phyloP scores from a whole-genome alignment of 2,329 filamentous ascomycete genomes.

The Colletotrichum spinosum region DNA sequence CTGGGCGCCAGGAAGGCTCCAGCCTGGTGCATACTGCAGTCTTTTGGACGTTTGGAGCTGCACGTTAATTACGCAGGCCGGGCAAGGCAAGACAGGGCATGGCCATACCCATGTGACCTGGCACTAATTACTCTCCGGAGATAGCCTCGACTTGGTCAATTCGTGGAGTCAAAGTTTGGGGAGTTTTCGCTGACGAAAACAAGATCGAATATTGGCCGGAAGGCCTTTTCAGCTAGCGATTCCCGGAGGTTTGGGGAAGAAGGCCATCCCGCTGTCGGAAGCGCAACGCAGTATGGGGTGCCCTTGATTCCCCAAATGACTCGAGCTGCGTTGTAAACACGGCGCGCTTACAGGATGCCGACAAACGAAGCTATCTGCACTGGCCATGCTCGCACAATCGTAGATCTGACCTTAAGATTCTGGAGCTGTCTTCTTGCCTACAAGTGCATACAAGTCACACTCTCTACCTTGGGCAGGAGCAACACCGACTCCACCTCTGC shows the following conservation, averaged over 20 bases:
- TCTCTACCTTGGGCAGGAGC: background rate
- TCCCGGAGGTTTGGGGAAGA: conserved; percentile 33
- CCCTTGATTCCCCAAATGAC: conserved; percentile 31
- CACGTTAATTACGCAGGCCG: conserved; percentile 31
- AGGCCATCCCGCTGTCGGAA: conserved; percentile 31
- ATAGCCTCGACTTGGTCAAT: conserved; percentile 28
- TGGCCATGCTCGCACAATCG: conserved; percentile 4
- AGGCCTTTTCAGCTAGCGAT: conserved; percentile 27
- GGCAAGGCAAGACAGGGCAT: conserved; percentile 12
- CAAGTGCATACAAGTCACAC: background rate
- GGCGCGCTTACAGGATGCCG: conserved; percentile 34
- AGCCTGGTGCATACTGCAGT: conserved; percentile 31
- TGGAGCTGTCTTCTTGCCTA: background rate
- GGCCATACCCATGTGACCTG: conserved; percentile 26
- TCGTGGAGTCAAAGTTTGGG: conserved; percentile 28
- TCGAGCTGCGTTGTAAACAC: conserved; percentile 33
- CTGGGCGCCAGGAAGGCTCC: background rate
- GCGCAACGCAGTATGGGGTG: conserved; percentile 24
- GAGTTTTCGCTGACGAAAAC: conserved; percentile 29
- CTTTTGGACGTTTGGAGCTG: conserved; percentile 34
- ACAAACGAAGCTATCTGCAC: conserved; percentile 30
- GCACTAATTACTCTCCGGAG: conserved; percentile 13
- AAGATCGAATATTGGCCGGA: conserved; percentile 31
- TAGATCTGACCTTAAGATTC: conserved; percentile 21
- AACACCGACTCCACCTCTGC: conserved; percentile 32